Conservation (phyloP, 2,329 filamentous ascomycete genomes). For the Talaromyces islandicus region DNA sequence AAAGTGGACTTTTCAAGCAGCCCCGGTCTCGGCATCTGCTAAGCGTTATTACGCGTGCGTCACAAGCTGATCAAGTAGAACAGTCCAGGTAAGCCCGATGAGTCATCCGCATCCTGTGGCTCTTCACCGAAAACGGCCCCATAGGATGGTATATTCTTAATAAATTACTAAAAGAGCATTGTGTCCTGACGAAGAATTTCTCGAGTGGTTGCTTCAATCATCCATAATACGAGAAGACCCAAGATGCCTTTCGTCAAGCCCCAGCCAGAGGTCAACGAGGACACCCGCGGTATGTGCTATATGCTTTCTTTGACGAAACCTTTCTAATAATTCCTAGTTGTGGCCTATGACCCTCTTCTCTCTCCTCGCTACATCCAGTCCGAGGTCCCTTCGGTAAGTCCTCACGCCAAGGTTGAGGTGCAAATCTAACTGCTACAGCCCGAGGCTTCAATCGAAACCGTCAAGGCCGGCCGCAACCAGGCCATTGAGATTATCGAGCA, state of each 20-base stretch:
- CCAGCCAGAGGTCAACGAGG: conserved; percentile 37
- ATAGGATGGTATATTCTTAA: background rate
- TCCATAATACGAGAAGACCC: background rate
- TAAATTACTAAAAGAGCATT: background rate
- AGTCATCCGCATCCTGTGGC: background rate
- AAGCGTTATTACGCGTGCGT: background rate
- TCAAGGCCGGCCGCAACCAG: conserved; percentile 44
- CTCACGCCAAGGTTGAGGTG: conserved; percentile 33
- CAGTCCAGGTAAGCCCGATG: background rate
- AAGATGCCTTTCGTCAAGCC: conserved; percentile 37
- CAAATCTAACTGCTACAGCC: conserved; percentile 24
- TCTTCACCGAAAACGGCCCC: background rate
- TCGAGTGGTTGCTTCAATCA: background rate
- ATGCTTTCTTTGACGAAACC: no score
- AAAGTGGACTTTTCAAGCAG: background rate
- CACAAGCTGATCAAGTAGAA: background rate
- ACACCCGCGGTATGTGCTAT: conserved; percentile 36
- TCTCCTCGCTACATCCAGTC: conserved; percentile 78
- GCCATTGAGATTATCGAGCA: conserved; percentile 68
- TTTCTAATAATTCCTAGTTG: conserved; percentile 51
- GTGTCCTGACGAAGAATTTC: background rate
- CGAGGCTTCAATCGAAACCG: conserved; percentile 33
- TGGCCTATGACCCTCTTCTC: conserved; percentile 91
- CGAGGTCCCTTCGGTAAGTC: conserved; percentile 65
- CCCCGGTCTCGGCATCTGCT: background rate